phyloP scores from a whole-genome alignment of 768 basidiomycete genomes.

The Hirschioporus abietinus region DNA sequence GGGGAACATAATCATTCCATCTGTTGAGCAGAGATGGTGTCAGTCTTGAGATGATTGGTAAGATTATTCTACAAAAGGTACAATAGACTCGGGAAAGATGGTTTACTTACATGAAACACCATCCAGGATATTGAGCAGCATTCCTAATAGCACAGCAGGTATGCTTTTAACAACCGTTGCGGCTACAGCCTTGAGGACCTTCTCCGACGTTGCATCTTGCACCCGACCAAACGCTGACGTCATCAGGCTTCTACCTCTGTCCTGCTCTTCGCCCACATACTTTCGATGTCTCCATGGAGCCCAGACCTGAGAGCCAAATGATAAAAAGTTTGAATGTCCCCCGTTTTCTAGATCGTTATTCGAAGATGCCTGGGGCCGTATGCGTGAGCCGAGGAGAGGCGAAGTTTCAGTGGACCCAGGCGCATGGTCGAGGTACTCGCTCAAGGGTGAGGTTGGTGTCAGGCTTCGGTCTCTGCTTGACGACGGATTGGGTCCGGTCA shows the following conservation, averaged over 20 bases:
- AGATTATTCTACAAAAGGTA: not conserved
- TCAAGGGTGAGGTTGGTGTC: not conserved
- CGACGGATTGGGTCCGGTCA: not conserved
- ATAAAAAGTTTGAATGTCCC: not conserved
- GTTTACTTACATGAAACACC: constrained; percentile 82
- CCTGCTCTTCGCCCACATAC: not conserved
- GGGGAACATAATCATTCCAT: constrained; percentile 97
- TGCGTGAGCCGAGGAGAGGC: not conserved
- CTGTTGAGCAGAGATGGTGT: constrained; percentile 26
- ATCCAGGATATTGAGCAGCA: constrained; percentile 85
- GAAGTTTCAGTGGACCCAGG: not conserved
- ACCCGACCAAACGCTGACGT: constrained; percentile 2
- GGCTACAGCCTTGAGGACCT: constrained; percentile 8
- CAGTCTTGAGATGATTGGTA: not conserved
- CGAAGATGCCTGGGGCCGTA: not conserved
- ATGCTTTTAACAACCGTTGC: constrained; percentile 40
- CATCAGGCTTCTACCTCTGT: not conserved
- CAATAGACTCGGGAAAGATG: not conserved
- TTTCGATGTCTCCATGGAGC: constrained; percentile 7
- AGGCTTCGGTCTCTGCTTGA: no score
- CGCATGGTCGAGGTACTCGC: not conserved
- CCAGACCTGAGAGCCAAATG: not conserved
- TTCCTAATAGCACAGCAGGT: constrained; percentile 84
- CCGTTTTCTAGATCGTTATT: not conserved
- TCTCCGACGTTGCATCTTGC: not conserved